phyloP scores from a whole-genome alignment of 2,329 filamentous ascomycete species.

The Neofusicoccum kwambonambiense region DNA sequence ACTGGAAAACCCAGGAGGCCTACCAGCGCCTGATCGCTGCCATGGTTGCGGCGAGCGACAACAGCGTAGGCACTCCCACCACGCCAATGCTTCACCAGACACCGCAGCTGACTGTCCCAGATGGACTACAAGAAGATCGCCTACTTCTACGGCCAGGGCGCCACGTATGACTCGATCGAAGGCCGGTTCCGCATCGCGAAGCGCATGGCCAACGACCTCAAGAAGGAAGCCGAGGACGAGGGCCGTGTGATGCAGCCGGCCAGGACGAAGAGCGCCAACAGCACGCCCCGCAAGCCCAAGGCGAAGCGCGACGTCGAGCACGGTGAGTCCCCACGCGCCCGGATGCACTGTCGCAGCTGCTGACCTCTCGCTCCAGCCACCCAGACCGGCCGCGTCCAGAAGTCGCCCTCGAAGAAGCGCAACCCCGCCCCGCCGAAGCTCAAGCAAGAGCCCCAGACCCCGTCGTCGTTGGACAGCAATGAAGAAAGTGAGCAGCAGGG shows the following conservation, averaged over 20 bases:
- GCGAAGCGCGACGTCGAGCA: constrained; percentile 12
- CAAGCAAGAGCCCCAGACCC: constrained; percentile 14
- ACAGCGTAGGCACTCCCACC: constrained; percentile 28
- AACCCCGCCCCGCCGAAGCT: background rate
- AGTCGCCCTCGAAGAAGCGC: constrained; percentile 5
- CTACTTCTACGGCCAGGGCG: constrained; percentile 44
- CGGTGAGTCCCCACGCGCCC: background rate
- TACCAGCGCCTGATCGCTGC: constrained; percentile 42
- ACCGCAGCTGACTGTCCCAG: constrained; percentile 28
- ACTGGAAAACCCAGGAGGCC: constrained; percentile 37
- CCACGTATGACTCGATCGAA: constrained; percentile 51
- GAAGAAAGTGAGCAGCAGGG: background rate
- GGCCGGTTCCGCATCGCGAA: constrained; percentile 47
- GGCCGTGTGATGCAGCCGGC: constrained; percentile 19
- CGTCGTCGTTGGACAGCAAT: background rate
- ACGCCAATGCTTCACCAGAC: background rate
- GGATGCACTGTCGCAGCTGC: no score
- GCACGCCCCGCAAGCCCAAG: constrained; percentile 23
- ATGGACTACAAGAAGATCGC: constrained; percentile 47
- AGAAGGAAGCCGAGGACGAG: constrained; percentile 24
- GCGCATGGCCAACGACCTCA: constrained; percentile 38
- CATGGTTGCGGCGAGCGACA: constrained; percentile 35
- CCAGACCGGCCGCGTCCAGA: constrained; percentile 1
- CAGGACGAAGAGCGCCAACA: constrained; percentile 7
- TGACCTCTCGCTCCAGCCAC: background rate